Conservation (phyloP, 768 basidiomycete species). For the Pisolithus marmoratus region DNA sequence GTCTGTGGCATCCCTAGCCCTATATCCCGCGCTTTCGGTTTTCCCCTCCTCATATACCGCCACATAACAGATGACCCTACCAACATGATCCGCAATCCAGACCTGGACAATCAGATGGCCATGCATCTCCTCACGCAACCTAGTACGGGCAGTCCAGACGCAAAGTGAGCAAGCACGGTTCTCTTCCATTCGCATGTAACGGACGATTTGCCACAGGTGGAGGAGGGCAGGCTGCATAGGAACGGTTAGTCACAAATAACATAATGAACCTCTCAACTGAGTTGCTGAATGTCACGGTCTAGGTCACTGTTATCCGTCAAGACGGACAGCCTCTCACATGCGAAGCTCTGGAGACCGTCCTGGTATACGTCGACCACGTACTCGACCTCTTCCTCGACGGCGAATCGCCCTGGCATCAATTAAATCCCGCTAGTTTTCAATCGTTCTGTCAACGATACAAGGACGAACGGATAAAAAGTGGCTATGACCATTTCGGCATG, state of each 20-base stretch:
- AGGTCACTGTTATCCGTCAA: constrained; percentile 24
- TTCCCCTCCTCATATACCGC: constrained; percentile 25
- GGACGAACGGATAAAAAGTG: constrained; percentile 10
- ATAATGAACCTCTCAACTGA: too few species aligned
- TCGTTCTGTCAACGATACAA: constrained; percentile 20
- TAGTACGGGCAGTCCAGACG: constrained; percentile 18
- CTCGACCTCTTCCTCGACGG: constrained; percentile 24
- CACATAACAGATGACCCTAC: constrained; percentile 16
- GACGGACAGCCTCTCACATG: constrained; percentile 19
- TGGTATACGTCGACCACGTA: constrained; percentile 31
- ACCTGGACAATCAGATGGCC: constrained; percentile 26
- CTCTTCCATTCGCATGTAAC: not conserved
- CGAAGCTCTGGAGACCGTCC: constrained; percentile 21
- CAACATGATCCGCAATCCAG: constrained; percentile 14
- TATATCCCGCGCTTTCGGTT: constrained; percentile 21
- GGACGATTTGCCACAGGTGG: constrained; percentile 12
- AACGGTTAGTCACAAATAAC: constrained; percentile 11
- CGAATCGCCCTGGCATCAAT: constrained; percentile 6
- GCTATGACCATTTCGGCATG: constrained; percentile 6
- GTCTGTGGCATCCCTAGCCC: constrained; percentile 18
- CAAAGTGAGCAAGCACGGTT: constrained; percentile 12
- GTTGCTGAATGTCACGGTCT: not conserved
- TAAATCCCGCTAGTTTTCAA: constrained; percentile 20
- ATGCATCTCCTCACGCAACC: constrained; percentile 26
- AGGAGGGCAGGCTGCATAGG: constrained; percentile 20